A percentile compares a stretch with the other conserved stretches of the same genome.
These are phyloP conservation scores for Solanum hybrid DNA, from an alignment of 305 asterid species.

Conservation along the genomic window DNA sequence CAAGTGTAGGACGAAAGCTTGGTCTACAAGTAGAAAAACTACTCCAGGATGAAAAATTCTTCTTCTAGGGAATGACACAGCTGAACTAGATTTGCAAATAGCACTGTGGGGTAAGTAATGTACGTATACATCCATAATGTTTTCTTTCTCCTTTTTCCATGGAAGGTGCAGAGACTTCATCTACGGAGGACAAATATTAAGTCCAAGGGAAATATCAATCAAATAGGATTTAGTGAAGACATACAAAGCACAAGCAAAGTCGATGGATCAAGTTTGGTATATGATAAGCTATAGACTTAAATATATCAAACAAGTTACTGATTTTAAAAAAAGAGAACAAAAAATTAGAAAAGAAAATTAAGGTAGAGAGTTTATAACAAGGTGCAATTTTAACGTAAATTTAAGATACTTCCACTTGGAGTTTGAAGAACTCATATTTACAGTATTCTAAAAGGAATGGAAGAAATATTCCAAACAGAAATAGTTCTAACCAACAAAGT, in stretches of 20 bases:
- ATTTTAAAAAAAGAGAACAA: too few relatives aligned
- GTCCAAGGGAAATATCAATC: conserved; percentile 1
- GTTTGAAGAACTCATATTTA: background rate
- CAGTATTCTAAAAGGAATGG: background rate
- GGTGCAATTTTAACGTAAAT: background rate
- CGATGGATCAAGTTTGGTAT: background rate
- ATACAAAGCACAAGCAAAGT: background rate
- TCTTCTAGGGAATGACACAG: background rate
- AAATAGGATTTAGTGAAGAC: background rate
- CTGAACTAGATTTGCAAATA: background rate
- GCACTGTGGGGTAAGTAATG: background rate
- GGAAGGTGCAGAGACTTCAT: background rate
- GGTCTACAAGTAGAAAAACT: conserved; percentile 4
- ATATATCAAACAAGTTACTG: background rate
- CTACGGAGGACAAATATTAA: background rate
- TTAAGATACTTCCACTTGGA: background rate
- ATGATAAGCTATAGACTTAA: background rate
- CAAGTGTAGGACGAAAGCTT: conserved; percentile 33
- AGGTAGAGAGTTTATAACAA: background rate
- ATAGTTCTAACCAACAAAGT: background rate
- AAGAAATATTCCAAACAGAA: background rate
- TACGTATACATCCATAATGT: background rate
- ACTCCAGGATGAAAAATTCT: background rate
- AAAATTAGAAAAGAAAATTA: background rate
- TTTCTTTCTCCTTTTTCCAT: background rate